A percentile compares a stretch with the other conserved stretches of the same genome.
Evolutionary conservation across 495 filamentous ascomycete genomes (phyloP).

Genomic region (Xylaria longipes): DNA sequence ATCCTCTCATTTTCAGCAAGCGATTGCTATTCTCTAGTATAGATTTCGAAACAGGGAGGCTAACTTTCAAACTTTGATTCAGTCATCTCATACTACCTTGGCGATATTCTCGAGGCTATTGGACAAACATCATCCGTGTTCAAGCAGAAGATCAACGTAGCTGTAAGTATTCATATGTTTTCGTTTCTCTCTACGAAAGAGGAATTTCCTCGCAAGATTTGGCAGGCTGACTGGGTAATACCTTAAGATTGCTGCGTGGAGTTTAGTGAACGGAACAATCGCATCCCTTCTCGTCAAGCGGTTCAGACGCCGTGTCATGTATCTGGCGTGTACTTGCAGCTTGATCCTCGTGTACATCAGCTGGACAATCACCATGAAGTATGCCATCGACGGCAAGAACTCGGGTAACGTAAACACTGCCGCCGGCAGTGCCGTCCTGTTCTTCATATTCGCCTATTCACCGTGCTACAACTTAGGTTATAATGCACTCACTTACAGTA

Average conservation of each 20-base stretch:
- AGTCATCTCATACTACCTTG: slow-evolving; percentile 62
- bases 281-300: slow-evolving; percentile 59
- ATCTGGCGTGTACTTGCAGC: slow-evolving; percentile 59
- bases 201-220: not conserved
- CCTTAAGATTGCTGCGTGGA: slow-evolving; percentile 22
- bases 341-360: slow-evolving; percentile 62
- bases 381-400: slow-evolving; percentile 49
- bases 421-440: slow-evolving; percentile 54
- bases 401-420: slow-evolving; percentile 46
- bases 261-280: slow-evolving; percentile 30
- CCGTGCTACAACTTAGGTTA: slow-evolving; percentile 73
- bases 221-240: slow-evolving; percentile 23
- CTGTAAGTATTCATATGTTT: slow-evolving; percentile 26
- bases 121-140: slow-evolving; percentile 57
- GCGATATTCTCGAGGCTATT: slow-evolving; percentile 56
- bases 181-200: not conserved
- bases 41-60: not conserved
- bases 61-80: not conserved
- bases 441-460: slow-evolving; percentile 69
- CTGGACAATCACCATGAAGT: slow-evolving; percentile 66
- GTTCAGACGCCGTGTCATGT: slow-evolving; percentile 65
- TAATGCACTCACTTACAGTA: slow-evolving; percentile 71
- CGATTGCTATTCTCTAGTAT: not conserved
- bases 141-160: slow-evolving; percentile 64
- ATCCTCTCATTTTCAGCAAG: not conserved